These are phyloP conservation scores for Mentha longifolia DNA, from an alignment of 257 asterid species.

Conservation along the genomic window DNA sequence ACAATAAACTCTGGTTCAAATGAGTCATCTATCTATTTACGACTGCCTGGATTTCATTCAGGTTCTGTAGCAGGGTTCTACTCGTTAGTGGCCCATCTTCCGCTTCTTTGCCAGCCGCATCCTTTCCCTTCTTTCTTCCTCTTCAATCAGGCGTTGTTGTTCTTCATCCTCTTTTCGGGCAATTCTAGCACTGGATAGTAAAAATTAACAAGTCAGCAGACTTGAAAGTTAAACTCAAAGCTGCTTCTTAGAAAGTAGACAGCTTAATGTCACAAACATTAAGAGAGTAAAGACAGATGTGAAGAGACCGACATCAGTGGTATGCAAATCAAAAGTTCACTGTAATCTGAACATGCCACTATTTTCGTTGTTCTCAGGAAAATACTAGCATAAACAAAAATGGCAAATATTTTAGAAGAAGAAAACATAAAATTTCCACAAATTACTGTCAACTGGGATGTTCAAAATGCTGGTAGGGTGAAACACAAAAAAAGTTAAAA, in stretches of 20 bases:
- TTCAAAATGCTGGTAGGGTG: not conserved
- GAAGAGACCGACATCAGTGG: not conserved
- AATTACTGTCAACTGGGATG: not conserved
- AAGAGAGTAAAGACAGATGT: not conserved
- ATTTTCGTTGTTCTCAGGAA: not conserved
- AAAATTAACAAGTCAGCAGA: constrained; percentile 5
- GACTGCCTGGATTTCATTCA: not conserved
- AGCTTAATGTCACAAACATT: not conserved
- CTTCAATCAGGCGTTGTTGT: constrained; percentile 66
- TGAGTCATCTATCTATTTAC: not conserved
- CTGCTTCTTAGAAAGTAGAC: not conserved
- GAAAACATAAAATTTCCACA: not conserved
- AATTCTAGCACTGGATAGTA: constrained; percentile 55
- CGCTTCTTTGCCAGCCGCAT: constrained; percentile 72
- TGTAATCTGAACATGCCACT: not conserved
- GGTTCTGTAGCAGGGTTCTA: not conserved
- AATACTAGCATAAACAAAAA: constrained; percentile 3
- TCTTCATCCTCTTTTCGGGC: constrained; percentile 80
- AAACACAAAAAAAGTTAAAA: not conserved
- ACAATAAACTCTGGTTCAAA: not conserved
- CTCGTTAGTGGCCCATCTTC: constrained; percentile 38
- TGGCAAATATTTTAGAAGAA: not conserved
- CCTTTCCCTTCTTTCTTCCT: constrained; percentile 72
- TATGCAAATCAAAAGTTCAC: no score
- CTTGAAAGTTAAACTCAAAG: not conserved